Evolutionary conservation across 106 monocot genomes (phyloP).

Genomic region (Acorus gramineus): DNA sequence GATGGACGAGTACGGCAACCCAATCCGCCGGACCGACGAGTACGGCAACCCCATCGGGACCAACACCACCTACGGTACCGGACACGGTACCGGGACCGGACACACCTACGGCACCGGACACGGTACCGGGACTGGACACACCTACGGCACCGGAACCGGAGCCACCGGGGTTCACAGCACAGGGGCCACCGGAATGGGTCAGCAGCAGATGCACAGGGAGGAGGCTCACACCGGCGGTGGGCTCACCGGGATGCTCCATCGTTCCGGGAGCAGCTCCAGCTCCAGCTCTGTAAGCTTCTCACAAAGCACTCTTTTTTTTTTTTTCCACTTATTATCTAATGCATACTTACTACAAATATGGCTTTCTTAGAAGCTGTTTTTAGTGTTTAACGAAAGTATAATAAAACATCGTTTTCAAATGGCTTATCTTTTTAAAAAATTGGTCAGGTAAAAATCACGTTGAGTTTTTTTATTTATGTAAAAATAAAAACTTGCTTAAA

Average conservation of each 20-base stretch:
- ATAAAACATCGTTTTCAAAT: too few relatives aligned
- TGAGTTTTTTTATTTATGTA: too few relatives aligned
- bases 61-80: background rate
- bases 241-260: background rate
- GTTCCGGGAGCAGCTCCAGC: conserved; percentile 13
- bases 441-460: too few relatives aligned
- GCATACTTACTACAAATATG: too few relatives aligned
- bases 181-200: background rate
- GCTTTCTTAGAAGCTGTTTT: too few relatives aligned
- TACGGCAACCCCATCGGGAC: conserved; percentile 14
- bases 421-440: too few relatives aligned
- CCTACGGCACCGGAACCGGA: background rate
- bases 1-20: conserved; percentile 24
- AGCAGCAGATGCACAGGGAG: background rate
- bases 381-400: too few relatives aligned
- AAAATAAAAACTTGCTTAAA: too few relatives aligned
- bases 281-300: conserved; percentile 23
- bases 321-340: background rate
- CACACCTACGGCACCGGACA: background rate
- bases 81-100: background rate
- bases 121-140: too few relatives aligned
- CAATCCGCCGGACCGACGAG: conserved; percentile 5
- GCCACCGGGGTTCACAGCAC: background rate
- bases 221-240: too few relatives aligned
- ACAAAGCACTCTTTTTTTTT: background rate